Evolutionary conservation across 2,329 filamentous ascomycete species (phyloP), one percentile per base, ranked within the genome.

Genomic region (Grosmannia penicillata): DNA sequence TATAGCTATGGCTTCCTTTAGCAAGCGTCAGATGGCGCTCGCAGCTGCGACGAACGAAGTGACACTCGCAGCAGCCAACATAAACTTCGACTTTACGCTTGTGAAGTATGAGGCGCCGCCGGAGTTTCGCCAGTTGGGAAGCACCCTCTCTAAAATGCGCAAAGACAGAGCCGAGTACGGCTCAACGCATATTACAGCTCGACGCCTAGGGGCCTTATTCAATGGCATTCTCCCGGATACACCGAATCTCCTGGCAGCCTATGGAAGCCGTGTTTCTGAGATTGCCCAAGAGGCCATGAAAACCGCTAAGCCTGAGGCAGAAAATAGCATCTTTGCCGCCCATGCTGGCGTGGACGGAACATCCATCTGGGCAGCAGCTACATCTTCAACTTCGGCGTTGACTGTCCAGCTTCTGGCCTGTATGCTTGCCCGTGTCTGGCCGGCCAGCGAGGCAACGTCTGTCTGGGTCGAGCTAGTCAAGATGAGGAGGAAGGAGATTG

Each of bases 1-100:
- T n/a, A n/a, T n/a, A n/a, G n/a, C n/a, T n/a, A n/a, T n/a, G n/a
- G n/a, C n/a, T n/a, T n/a, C n/a, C n/a, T n/a, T n/a, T n/a, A n/a
- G n/a, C n/a, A n/a, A n/a, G n/a, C n/a, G n/a, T n/a, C n/a, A n/a
- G n/a, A n/a, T n/a, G n/a, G n/a, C 35, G 4, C 27, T 37, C 6
- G 27, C 26, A 25, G 13, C 26, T 23, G 35, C 19, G 17, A 37
- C 35, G 6, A 37, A 40, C 17, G 27, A 40, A 22, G n/a, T 40
- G 17, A 33, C 38, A 15, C 17, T 40, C 13, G 38, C 38, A 9
- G 33, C 34, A 4, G 42, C 42, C 2, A 43, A 36, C 17, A 17
- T 62, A 41, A 63, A 66, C 38, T 55, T 63, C 40, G 60, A 66
- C 37, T 65, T 66, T 40, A 51, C 57, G 0, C 41, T 66, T 1